phyloP scores from a whole-genome alignment of 495 filamentous ascomycete genomes.

The Xanthoparmelia taractica region DNA sequence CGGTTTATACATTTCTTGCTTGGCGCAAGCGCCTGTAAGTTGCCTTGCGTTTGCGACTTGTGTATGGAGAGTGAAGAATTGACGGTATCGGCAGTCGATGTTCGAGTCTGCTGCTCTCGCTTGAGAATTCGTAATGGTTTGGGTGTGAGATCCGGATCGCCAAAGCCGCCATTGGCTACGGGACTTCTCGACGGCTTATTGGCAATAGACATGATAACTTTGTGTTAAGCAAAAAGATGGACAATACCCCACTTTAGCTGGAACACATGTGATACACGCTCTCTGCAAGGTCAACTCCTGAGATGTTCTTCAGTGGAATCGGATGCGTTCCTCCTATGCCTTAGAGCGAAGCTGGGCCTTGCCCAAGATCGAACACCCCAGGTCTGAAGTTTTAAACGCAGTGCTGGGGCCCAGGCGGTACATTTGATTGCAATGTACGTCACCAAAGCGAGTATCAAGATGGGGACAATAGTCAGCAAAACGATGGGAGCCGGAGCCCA shows the following conservation, averaged over 20 bases:
- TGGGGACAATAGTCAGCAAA: conserved; percentile 49
- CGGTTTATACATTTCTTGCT: conserved; percentile 1
- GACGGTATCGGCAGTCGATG: not conserved
- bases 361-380: not conserved
- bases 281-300: not conserved
- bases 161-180: conserved; percentile 4
- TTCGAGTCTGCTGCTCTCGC: conserved; percentile 11
- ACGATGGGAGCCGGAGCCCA: conserved; percentile 39
- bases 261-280: too few relatives aligned
- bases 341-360: conserved; percentile 10
- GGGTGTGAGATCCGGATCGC: conserved; percentile 19
- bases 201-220: not conserved
- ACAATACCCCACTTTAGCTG: not conserved
- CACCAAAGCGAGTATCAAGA: conserved; percentile 39
- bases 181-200: not conserved
- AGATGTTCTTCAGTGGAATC: not conserved
- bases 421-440: conserved; percentile 43
- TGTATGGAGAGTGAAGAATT: not conserved
- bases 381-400: conserved; percentile 13
- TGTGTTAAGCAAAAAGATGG: not conserved
- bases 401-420: conserved; percentile 26
- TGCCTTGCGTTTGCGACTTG: not conserved
- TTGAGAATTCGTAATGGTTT: conserved; percentile 18
- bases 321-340: conserved; percentile 22
- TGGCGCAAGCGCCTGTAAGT: not conserved